Percentiles rank a stretch among this genome's conserved stretches.
Conservation (phyloP, 192 early-diverging fungal species). For the Podila epigama region DNA sequence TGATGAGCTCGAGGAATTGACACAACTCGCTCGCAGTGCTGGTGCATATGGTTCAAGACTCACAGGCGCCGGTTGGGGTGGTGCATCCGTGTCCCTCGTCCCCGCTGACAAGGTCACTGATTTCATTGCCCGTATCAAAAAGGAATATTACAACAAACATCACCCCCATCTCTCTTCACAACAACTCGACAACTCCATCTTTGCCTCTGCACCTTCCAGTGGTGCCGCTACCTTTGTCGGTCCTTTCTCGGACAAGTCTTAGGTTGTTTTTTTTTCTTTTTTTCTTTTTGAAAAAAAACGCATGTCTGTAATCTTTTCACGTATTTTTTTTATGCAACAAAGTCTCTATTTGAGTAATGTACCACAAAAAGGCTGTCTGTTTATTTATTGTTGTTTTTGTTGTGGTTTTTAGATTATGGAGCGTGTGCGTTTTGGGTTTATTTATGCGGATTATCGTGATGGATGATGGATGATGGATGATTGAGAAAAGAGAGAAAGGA, state of each 20-base stretch:
- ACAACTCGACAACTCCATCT: slow-evolving; percentile 60
- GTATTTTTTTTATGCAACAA: too few relatives aligned
- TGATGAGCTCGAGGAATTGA: slow-evolving; percentile 84
- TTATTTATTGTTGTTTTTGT: too few relatives aligned
- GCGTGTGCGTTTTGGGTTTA: too few relatives aligned
- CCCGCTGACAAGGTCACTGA: slow-evolving; percentile 61
- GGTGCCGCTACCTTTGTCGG: slow-evolving; percentile 58
- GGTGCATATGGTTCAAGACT: slow-evolving; percentile 86
- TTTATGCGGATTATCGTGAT: too few relatives aligned
- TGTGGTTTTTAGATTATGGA: too few relatives aligned
- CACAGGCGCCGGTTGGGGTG: slow-evolving; percentile 96
- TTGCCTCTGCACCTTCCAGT: slow-evolving; percentile 58
- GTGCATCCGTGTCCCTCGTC: slow-evolving; percentile 34
- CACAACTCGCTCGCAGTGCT: slow-evolving; percentile 61
- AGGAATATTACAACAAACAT: slow-evolving; percentile 68
- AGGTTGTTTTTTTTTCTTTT: background rate
- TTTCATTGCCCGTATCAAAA: slow-evolving; percentile 70
- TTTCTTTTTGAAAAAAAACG: background rate
- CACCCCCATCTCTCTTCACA: slow-evolving; percentile 56
- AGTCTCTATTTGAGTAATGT: too few relatives aligned
- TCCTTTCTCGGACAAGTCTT: background rate
- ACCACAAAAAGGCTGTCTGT: too few relatives aligned
- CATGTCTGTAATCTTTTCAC: too few relatives aligned
- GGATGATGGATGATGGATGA: background rate
- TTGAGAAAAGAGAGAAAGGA: background rate